Conservation (phyloP, 768 basidiomycete genomes). For the Strobilomyces echinocephalus region DNA sequence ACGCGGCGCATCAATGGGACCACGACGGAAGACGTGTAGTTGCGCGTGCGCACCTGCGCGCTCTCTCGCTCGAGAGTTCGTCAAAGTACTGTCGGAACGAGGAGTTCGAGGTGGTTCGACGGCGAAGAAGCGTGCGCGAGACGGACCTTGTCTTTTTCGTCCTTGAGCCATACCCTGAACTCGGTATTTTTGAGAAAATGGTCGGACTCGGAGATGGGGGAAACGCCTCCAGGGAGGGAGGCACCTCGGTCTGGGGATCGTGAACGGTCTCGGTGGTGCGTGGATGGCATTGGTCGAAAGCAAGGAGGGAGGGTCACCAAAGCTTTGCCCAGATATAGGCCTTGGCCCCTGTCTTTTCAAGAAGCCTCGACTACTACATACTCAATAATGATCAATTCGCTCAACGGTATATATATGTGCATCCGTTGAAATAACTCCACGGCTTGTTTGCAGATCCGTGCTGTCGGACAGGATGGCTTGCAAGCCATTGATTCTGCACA, state of each 20-base stretch:
- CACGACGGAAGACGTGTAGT: neutral
- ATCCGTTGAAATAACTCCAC: too few relatives aligned
- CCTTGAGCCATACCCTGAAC: constrained; percentile 83
- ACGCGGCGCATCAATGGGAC: constrained; percentile 14
- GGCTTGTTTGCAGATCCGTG: too few relatives aligned
- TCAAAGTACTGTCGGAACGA: constrained; percentile 44
- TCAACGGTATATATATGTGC: too few relatives aligned
- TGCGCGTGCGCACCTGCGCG: constrained; percentile 54
- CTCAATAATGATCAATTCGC: too few relatives aligned
- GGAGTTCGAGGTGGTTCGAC: neutral
- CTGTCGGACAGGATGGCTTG: too few relatives aligned
- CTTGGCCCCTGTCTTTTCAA: neutral
- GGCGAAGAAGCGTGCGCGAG: neutral
- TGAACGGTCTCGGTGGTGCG: neutral
- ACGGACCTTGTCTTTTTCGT: constrained; percentile 56
- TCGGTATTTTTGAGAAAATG: constrained; percentile 88
- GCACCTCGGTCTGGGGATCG: neutral
- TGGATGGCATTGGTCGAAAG: neutral
- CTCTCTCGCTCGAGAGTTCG: constrained; percentile 75
- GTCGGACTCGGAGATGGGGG: constrained; percentile 74
- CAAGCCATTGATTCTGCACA: too few relatives aligned
- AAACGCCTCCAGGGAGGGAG: constrained; percentile 50
- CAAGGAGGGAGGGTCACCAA: neutral
- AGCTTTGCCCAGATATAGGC: neutral
- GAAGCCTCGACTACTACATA: too few relatives aligned